These are phyloP conservation scores for Rhizopogon vulgaris DNA, from an alignment of 768 basidiomycete genomes.

Conservation along the genomic window DNA sequence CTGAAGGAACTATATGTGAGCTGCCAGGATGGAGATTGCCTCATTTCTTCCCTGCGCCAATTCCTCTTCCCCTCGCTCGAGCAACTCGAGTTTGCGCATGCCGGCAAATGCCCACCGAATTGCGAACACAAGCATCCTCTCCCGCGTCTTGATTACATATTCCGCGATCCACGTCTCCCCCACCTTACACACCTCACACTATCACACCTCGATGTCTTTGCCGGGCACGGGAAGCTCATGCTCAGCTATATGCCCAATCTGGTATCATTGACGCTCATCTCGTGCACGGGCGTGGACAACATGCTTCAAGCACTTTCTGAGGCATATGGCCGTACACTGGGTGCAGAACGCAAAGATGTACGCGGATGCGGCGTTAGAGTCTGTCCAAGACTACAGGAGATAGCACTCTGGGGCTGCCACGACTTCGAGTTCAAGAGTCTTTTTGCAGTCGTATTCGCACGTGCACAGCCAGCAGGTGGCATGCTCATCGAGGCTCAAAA, in stretches of 20 bases:
- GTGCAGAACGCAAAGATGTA: not conserved
- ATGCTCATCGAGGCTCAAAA: not conserved
- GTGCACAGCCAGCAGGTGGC: constrained; percentile 12
- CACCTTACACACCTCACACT: constrained; percentile 46
- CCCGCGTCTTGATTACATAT: constrained; percentile 45
- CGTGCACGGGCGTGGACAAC: constrained; percentile 35
- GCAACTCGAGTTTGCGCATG: constrained; percentile 38
- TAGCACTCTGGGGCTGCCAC: constrained; percentile 45
- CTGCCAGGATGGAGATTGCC: constrained; percentile 33
- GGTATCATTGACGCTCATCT: constrained; percentile 39
- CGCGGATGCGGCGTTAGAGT: constrained; percentile 35
- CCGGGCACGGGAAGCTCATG: constrained; percentile 34
- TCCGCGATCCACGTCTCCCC: constrained; percentile 51
- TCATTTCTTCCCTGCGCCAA: constrained; percentile 34
- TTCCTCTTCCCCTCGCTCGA: constrained; percentile 39
- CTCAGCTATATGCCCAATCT: constrained; percentile 49
- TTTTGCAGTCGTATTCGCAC: constrained; percentile 30
- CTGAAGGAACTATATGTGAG: constrained; percentile 41
- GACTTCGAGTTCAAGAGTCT: constrained; percentile 35
- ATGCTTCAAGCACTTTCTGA: constrained; percentile 38
- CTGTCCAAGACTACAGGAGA: constrained; percentile 45
- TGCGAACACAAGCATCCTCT: constrained; percentile 21
- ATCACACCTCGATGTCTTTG: constrained; percentile 37
- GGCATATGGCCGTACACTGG: constrained; percentile 19
- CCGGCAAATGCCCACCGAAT: constrained; percentile 19